Percentiles rank a stretch among this genome's conserved stretches.
Evolutionary conservation across 2,329 filamentous ascomycete genomes (phyloP).

Genomic region (Fusarium domesticum): DNA sequence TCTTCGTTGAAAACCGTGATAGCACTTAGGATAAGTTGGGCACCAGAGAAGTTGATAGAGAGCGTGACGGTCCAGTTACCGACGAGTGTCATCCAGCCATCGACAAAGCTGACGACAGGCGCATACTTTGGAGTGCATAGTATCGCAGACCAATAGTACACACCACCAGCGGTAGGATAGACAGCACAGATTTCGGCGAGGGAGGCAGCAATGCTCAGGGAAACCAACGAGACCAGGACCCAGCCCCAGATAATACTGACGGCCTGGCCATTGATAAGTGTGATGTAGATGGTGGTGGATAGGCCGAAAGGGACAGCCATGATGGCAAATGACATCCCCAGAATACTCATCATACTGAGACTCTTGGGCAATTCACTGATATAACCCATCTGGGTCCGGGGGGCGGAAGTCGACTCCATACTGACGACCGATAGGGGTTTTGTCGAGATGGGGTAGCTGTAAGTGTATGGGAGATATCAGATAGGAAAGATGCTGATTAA

Average conservation of each 20-base stretch:
- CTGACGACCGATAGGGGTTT: too few relatives aligned
- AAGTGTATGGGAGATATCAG: too few relatives aligned
- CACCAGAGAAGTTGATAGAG: constrained; percentile 66
- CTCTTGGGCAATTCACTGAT: constrained; percentile 47
- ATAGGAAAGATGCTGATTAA: background rate
- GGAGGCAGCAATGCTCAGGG: constrained; percentile 67
- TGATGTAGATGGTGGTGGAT: constrained; percentile 45
- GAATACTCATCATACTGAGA: constrained; percentile 47
- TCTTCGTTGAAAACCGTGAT: constrained; percentile 60
- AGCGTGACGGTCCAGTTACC: constrained; percentile 69
- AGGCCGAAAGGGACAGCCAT: constrained; percentile 50
- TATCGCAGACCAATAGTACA: constrained; percentile 71
- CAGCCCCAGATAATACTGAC: constrained; percentile 73
- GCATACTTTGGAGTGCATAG: constrained; percentile 60
- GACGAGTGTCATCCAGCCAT: constrained; percentile 69
- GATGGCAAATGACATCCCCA: constrained; percentile 47
- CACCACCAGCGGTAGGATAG: constrained; percentile 57
- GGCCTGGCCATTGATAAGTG: constrained; percentile 66
- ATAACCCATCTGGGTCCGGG: constrained; percentile 40
- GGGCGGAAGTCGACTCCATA: constrained; percentile 12
- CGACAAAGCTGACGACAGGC: constrained; percentile 64
- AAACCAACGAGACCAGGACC: constrained; percentile 61
- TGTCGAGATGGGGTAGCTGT: too few relatives aligned
- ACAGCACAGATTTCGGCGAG: constrained; percentile 70
- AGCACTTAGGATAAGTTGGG: constrained; percentile 63